Conservation (phyloP, 176 grass and related monocot species). For the Phoenix roebelenii region DNA sequence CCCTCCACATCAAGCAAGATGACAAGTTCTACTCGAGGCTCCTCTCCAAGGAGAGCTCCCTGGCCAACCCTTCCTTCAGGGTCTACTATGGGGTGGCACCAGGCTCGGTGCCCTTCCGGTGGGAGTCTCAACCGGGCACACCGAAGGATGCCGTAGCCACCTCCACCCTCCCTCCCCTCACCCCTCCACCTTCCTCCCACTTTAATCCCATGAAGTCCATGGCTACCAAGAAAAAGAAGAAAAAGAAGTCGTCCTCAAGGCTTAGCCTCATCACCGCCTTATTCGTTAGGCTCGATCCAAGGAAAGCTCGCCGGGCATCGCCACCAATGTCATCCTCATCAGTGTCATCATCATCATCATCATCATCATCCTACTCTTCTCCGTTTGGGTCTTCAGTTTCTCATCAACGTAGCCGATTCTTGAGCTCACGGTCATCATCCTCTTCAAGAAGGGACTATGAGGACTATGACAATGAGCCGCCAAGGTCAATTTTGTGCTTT, state of each 20-base stretch:
- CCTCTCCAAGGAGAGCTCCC: conserved; percentile 73
- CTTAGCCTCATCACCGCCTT: conserved; percentile 34
- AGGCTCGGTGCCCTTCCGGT: conserved; percentile 67
- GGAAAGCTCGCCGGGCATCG: conserved; percentile 15
- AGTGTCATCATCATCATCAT: conserved; percentile 36
- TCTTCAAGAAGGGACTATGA: no score
- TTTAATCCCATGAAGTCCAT: conserved; percentile 4
- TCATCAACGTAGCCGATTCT: no score
- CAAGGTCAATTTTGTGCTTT: no score
- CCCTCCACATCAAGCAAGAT: conserved; percentile 62
- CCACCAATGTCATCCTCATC: conserved; percentile 36
- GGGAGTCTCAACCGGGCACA: conserved; percentile 83
- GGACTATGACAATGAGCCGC: no score
- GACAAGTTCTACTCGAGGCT: conserved; percentile 76
- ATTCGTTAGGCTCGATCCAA: conserved; percentile 29
- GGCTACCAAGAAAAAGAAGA: conserved; percentile 8
- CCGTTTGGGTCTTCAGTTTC: no score
- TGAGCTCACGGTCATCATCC: no score
- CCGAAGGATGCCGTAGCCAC: conserved; percentile 37
- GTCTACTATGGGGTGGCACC: conserved; percentile 54
- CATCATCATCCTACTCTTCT: conserved; percentile 10
- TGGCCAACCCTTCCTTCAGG: conserved; percentile 48
- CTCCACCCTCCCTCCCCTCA: conserved; percentile 40
- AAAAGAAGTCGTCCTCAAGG: conserved; percentile 25
- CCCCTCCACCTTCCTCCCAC: conserved; percentile 54